Percentiles rank a stretch among this genome's conserved stretches.
These are phyloP conservation scores for Penstemon barbatus DNA, from an alignment of 257 asterid species.

Conservation along the genomic window DNA sequence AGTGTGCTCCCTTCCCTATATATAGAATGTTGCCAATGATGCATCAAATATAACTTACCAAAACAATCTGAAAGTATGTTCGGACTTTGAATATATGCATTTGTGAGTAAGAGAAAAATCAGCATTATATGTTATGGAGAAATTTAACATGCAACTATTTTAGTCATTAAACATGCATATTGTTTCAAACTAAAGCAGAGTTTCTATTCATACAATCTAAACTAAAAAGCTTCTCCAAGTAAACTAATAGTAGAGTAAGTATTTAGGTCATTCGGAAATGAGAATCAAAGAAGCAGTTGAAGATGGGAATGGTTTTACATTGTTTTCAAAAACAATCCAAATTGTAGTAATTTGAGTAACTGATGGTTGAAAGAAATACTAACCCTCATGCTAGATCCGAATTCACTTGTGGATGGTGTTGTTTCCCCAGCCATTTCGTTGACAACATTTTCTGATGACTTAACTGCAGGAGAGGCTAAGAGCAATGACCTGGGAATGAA, in stretches of 20 bases:
- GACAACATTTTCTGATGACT: slow-evolving; percentile 68
- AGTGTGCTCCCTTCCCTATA: slow-evolving; percentile 54
- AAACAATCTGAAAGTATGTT: background rate
- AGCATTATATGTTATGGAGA: too few species aligned
- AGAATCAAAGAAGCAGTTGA: too few species aligned
- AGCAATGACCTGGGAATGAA: slow-evolving; percentile 59
- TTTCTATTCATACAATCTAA: too few species aligned
- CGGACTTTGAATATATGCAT: too few species aligned
- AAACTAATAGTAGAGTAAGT: too few species aligned
- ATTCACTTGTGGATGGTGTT: slow-evolving; percentile 67
- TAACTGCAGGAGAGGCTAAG: slow-evolving; percentile 60
- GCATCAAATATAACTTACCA: slow-evolving; percentile 12
- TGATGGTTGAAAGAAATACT: slow-evolving; percentile 31
- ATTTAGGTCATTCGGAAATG: too few species aligned
- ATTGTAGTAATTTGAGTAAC: background rate
- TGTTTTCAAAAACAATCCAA: slow-evolving; percentile 9
- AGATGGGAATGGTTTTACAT: too few species aligned
- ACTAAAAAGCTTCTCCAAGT: too few species aligned
- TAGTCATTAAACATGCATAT: too few species aligned
- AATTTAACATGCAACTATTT: background rate
- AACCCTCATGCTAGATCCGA: slow-evolving; percentile 71
- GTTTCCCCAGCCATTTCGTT: slow-evolving; percentile 52
- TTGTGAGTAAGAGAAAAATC: too few species aligned
- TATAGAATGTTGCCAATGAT: slow-evolving; percentile 20
- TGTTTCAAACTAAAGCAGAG: too few species aligned